A percentile compares a stretch with the other conserved stretches of the same genome.
These are phyloP conservation scores for Boletus edulis DNA, from an alignment of 768 basidiomycete species.

Conservation along the genomic window DNA sequence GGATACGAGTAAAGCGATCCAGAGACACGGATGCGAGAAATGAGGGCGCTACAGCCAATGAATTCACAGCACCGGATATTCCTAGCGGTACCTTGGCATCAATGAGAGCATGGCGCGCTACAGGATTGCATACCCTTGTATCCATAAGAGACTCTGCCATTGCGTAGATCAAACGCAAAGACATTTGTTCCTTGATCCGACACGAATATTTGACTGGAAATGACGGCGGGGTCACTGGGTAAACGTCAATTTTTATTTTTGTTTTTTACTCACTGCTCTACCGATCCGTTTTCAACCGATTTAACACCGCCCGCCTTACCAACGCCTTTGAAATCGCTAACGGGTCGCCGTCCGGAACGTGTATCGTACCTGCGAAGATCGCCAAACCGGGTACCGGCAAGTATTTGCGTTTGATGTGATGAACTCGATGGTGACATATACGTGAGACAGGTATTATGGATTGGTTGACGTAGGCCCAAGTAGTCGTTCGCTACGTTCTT, in stretches of 20 bases:
- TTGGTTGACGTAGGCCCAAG: slow-evolving; percentile 73
- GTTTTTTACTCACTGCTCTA: slow-evolving; percentile 56
- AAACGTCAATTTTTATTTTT: neutral
- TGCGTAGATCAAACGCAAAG: slow-evolving; percentile 66
- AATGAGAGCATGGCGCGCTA: neutral
- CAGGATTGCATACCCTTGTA: slow-evolving; percentile 54
- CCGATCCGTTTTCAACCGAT: slow-evolving; percentile 52
- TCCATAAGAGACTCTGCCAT: slow-evolving; percentile 58
- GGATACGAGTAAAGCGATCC: slow-evolving; percentile 71
- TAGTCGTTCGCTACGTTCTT: slow-evolving; percentile 82
- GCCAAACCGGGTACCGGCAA: slow-evolving; percentile 74
- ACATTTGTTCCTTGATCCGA: slow-evolving; percentile 65
- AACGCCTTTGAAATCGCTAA: slow-evolving; percentile 62
- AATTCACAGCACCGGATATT: slow-evolving; percentile 66
- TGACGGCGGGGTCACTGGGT: neutral
- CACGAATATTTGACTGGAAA: slow-evolving; percentile 62
- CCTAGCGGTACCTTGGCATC: slow-evolving; percentile 38
- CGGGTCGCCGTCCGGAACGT: slow-evolving; percentile 62
- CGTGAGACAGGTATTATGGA: slow-evolving; percentile 68
- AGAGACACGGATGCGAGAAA: slow-evolving; percentile 59
- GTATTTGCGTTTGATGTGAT: slow-evolving; percentile 45
- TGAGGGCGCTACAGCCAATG: slow-evolving; percentile 54
- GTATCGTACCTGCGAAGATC: slow-evolving; percentile 78
- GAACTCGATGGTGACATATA: slow-evolving; percentile 46
- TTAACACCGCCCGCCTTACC: slow-evolving; percentile 62